A percentile compares a stretch with the other conserved stretches of the same genome.
phyloP scores from a whole-genome alignment of 2,329 filamentous ascomycete genomes.

The Apiospora hydei region DNA sequence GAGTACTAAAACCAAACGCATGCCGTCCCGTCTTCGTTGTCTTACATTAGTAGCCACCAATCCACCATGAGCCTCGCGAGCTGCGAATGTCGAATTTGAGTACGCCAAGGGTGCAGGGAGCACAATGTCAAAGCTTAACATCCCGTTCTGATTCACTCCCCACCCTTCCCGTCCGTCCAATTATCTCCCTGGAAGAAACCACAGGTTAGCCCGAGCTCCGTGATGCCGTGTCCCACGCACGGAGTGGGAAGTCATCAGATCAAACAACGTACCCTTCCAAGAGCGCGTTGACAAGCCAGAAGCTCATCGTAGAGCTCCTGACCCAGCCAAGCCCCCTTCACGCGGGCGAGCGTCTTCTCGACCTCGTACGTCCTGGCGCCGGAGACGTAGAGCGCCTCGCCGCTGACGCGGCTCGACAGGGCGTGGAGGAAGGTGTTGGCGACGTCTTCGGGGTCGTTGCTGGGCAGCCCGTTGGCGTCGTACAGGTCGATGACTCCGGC shows the following conservation, averaged over 20 bases:
- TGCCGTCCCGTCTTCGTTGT: too few relatives aligned
- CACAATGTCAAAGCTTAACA: background rate
- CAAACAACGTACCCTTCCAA: background rate
- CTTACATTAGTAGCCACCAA: too few relatives aligned
- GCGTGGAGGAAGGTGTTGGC: constrained; percentile 20
- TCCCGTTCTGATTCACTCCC: background rate
- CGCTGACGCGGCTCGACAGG: background rate
- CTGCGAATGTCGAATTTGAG: too few relatives aligned
- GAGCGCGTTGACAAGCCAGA: background rate
- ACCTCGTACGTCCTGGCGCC: constrained; percentile 22
- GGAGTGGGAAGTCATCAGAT: background rate
- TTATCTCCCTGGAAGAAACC: background rate
- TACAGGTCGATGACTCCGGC: background rate
- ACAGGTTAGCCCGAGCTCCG: background rate
- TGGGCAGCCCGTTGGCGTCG: background rate
- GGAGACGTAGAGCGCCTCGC: constrained; percentile 23
- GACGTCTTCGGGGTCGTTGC: constrained; percentile 22
- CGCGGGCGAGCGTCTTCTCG: constrained; percentile 14
- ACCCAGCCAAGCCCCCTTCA: constrained; percentile 20
- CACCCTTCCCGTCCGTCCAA: background rate
- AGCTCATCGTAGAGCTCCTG: background rate
- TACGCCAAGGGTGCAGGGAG: too few relatives aligned
- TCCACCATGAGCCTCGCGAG: too few relatives aligned
- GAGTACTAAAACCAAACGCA: too few relatives aligned
- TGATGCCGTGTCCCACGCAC: background rate